Base-by-base conservation (phyloP, 2,329 filamentous ascomycete species). In the Metarhizium rileyi region DNA sequence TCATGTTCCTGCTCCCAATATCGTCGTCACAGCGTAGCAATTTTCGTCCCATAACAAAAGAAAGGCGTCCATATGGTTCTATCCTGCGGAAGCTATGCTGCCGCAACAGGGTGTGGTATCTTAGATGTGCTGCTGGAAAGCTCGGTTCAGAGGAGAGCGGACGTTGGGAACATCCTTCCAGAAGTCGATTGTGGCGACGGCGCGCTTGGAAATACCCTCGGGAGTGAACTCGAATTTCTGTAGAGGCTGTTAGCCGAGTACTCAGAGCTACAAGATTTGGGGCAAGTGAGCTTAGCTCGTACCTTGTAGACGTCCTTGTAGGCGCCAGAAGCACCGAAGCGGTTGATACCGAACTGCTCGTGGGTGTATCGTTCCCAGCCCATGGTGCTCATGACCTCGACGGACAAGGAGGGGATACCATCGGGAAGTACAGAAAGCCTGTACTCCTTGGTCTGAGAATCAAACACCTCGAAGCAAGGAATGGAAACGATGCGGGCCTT, bases 171-270 rank as follows among this genome's bases (percentile, higher is more conserved):
- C 81, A 59, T 85, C 87, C 86, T 96, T 97, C 86, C 90, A 98
- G 83, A 96, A 98, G 68, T 97, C 83, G 64, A 97, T 76, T 56
- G 93, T 98, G 60, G 86, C 85, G 56, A 89, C 71, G 53, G 91
- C 93, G 63, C 93, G 90, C 86, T 97, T 96, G 74, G 87, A 78
- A 68, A 98, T 87, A 58, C 93, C 93, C 74, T 95, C 91, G 48
- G 93, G 87, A 46, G 91, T 98, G 78, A 98, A 97, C 73, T 97
- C 93, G 75, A 98, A 98, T 82, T 96, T 97, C 87, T 94, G 63
- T 62, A 65, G 47, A 50, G 46, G 35, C 60, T 62, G 66, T 75
- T 66, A 76, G 66, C 52, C 57, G n/a, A 38, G 20, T 5, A 38
- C 16, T 5, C 35, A 38, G 12, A 16, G 12, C 5, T 2, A 33